Evolutionary conservation across 345 rosid genomes (phyloP).

Genomic region (Lepidium aucheri): DNA sequence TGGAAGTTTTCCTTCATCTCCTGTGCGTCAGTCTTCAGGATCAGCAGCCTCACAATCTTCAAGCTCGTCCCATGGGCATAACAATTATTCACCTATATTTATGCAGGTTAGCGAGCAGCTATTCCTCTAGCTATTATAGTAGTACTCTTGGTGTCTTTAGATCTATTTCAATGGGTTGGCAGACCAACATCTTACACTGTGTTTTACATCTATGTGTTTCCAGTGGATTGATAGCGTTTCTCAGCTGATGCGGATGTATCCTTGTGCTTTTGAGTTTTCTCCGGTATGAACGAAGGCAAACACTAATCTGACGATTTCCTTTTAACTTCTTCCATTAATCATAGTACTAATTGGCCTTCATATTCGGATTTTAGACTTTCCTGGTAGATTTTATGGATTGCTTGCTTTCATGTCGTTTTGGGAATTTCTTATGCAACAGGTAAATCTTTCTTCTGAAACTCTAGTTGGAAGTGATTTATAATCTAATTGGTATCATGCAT

Average conservation of each 20-base stretch:
- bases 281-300: conserved; percentile 48
- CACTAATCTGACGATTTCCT: background rate
- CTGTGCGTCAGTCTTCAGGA: conserved; percentile 63
- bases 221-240: conserved; percentile 99
- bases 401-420: conserved; percentile 91
- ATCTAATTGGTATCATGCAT: background rate
- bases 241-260: conserved; percentile 87
- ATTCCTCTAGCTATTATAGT: background rate
- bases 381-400: conserved; percentile 89
- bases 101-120: conserved; percentile 53
- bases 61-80: conserved; percentile 78
- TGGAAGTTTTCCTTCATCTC: conserved; percentile 73
- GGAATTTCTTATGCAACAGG: conserved; percentile 97
- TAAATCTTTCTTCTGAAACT: conserved; percentile 20
- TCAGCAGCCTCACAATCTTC: conserved; percentile 55
- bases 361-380: conserved; percentile 49
- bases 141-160: background rate
- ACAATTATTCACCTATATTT: conserved; percentile 89
- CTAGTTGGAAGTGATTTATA: background rate
- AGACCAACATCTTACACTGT: conserved; percentile 1
- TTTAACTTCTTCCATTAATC: background rate
- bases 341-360: background rate
- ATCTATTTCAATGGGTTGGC: background rate
- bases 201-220: conserved; percentile 18
- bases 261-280: conserved; percentile 96